Conservation (phyloP, 2,329 filamentous ascomycete species). For the Talaromyces marneffei region DNA sequence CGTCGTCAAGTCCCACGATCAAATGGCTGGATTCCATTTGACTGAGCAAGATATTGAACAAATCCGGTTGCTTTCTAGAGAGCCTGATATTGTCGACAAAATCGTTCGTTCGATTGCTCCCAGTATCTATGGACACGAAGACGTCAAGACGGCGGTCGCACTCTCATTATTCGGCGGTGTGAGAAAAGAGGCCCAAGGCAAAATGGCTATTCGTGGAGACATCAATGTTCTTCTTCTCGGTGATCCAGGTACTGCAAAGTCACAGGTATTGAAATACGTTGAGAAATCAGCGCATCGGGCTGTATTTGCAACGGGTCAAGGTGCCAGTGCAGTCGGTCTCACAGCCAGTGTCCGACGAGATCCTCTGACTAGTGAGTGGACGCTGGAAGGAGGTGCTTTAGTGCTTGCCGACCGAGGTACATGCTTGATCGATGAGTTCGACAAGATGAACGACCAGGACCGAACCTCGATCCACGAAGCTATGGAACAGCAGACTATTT, state of each 20-base stretch:
- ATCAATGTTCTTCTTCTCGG: conserved; percentile 96
- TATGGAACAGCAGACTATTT: conserved; percentile 99
- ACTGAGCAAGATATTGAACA: conserved; percentile 91
- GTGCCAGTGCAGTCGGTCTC: conserved; percentile 93
- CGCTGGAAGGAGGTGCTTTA: conserved; percentile 87
- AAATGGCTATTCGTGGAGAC: conserved; percentile 87
- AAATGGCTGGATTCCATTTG: conserved; percentile 90
- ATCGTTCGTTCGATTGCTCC: conserved; percentile 89
- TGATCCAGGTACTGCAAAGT: conserved; percentile 96
- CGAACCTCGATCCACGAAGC: conserved; percentile 97
- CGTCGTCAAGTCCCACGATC: conserved; percentile 92
- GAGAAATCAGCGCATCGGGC: conserved; percentile 96
- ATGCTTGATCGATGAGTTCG: conserved; percentile 96
- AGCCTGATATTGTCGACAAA: conserved; percentile 88
- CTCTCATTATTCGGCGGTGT: conserved; percentile 93
- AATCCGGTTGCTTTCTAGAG: conserved; percentile 80
- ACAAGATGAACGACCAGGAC: conserved; percentile 99
- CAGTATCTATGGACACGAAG: conserved; percentile 92
- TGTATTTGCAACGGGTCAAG: conserved; percentile 95
- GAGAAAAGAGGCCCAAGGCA: conserved; percentile 80
- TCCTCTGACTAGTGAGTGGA: conserved; percentile 94
- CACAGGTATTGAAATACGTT: conserved; percentile 93
- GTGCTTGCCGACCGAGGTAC: conserved; percentile 93
- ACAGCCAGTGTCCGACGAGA: conserved; percentile 94
- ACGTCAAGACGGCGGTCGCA: conserved; percentile 95